Evolutionary conservation across 306 rosid genomes (phyloP), one percentile per base, ranked within the genome.

Genomic region (Benincasa hispida): DNA sequence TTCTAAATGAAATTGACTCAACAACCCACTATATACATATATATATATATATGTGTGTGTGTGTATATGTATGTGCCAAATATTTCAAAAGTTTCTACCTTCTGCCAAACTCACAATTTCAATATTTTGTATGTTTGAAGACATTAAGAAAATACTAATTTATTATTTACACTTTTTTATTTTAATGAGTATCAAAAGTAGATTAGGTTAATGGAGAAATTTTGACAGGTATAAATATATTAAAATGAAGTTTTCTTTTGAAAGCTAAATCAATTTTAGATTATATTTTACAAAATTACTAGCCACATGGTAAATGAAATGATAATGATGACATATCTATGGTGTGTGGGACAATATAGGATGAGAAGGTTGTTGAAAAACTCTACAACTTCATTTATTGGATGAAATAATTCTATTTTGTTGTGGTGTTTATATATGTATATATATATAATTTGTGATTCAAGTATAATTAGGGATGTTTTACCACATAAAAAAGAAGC

Each of bases 1-100:
- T 69, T 69, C 75, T 45, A 24, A 69, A 69, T 21, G 18, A 48
- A 69, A 24, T 69, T 45, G 75, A 69, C 75, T 69, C 75, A 69
- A 69, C 75, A 45, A 69, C 75, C 75, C 75, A 69, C 55, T 34
- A 45, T 65, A 1, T 19, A 7, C 8, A 58, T n/a, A n/a, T n/a
- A n/a, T n/a, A n/a, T n/a, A n/a, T n/a, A n/a, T n/a, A n/a, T n/a
- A n/a, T n/a, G n/a, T n/a, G n/a, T n/a, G n/a, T n/a, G n/a, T n/a
- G n/a, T n/a, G n/a, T n/a, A n/a, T n/a, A 45, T 0, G 15, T 30
- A 2, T 41, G 6, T 13, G 50, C 34, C 35, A 39, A 45, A 42
- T 24, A 42, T 69, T 22, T 69, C 75, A 69, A 42, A 14, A 24
- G 3, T 34, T 63, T 68, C 75, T 22, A 42, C 54, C 35, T 14